Percentiles rank a stretch among this genome's conserved stretches.
Conservation (phyloP, 2,329 filamentous ascomycete species). For the Colletotrichum filicis region DNA sequence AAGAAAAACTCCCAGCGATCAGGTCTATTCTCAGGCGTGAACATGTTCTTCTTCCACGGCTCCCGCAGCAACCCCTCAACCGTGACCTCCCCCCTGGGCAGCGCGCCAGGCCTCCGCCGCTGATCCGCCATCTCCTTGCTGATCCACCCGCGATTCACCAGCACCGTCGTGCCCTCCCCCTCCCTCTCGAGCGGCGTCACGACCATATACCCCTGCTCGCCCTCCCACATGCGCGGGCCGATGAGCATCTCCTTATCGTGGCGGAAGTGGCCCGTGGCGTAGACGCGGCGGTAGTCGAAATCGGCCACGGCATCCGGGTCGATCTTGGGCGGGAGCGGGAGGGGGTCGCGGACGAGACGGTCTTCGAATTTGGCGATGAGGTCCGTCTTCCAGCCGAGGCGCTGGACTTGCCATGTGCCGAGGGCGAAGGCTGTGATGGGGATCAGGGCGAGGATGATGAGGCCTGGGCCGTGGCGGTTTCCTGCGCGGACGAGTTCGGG, state of each 20-base stretch:
- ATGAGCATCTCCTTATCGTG: constrained; percentile 98
- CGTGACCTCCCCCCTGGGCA: constrained; percentile 77
- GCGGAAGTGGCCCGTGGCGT: constrained; percentile 76
- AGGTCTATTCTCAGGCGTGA: constrained; percentile 90
- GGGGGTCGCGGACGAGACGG: constrained; percentile 83
- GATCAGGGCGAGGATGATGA: constrained; percentile 87
- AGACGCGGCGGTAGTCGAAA: constrained; percentile 91
- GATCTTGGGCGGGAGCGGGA: constrained; percentile 85
- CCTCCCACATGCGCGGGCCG: constrained; percentile 88
- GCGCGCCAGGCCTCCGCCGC: constrained; percentile 69
- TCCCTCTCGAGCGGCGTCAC: constrained; percentile 88
- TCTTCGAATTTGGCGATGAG: constrained; percentile 93
- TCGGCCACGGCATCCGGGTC: constrained; percentile 85
- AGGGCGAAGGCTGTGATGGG: constrained; percentile 90
- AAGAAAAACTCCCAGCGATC: constrained; percentile 92
- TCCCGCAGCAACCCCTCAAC: constrained; percentile 88
- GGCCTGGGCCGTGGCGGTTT: constrained; percentile 79
- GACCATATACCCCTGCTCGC: constrained; percentile 90
- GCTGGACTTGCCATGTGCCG: constrained; percentile 95
- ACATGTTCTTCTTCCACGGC: constrained; percentile 98
- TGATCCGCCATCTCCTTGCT: constrained; percentile 77
- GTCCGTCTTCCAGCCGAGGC: constrained; percentile 93
- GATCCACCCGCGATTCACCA: constrained; percentile 95
- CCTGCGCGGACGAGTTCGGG: constrained; percentile 81
- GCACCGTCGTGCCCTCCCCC: constrained; percentile 71